Base-by-base conservation (phyloP, 768 basidiomycete species). In the Filobasidium floriforme region DNA sequence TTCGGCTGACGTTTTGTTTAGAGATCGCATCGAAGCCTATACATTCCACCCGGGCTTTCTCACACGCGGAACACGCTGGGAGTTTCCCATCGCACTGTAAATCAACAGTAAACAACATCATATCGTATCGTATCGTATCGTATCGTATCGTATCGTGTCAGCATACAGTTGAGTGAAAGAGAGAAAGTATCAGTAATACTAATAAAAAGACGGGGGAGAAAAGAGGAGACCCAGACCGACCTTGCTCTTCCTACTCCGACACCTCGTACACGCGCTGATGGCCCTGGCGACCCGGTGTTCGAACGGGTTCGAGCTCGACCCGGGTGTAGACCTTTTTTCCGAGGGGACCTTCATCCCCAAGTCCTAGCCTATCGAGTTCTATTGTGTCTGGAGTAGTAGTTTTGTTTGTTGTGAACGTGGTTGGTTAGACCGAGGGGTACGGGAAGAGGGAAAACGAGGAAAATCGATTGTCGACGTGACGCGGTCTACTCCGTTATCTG, bases 21-120 rank as follows among this genome's bases (percentile, higher is more conserved):
- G 71, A 73, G 37, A 79, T 78, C 12, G 79, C 79, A 67, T 79
- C 79, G 68, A 79, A 79, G 1, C 79, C 79, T 14, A 79, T 74
- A 70, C 79, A 79, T 63, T 79, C 79, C 28, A 79, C 79, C 49
- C 79, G 78, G 29, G 79, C 79, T 62, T 76, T 73, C 49, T 76
- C 74, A 55, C 76, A 77, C 32, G 75, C 73, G 24, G 69, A 69
- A 69, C 79, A 79, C 19, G 77, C 77, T 18, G 79, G 79, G 18
- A 79, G 68, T 66, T 78, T 77, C 0, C 79, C 79, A 72, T 79
- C 79, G 68, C 79, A 79, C 71, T 78, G 28, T 18, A 49, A 14
- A 12, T 22, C 46, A 49, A 5, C 19, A 44, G 43, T 44, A 10
- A 44, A 10, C 43, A 19, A 10, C 19, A 10, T 44, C 43, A 10